These are phyloP conservation scores for Trypanosomatidae sp. DNA, from an alignment of 208 protist genomes.

Conservation along the genomic window DNA sequence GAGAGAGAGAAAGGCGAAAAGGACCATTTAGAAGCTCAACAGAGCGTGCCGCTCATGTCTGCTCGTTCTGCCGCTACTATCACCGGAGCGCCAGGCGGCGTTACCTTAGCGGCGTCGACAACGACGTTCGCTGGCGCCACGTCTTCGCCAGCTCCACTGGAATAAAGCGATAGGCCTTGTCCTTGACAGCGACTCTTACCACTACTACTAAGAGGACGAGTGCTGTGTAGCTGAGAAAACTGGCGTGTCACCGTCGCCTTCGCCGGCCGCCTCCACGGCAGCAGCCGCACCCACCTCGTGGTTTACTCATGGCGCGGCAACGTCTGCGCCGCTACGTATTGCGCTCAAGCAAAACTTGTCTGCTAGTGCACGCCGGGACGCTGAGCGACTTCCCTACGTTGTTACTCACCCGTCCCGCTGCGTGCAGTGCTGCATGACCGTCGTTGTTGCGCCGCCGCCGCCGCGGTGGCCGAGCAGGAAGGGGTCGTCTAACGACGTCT, in stretches of 20 bases:
- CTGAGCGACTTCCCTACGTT: conserved; percentile 23
- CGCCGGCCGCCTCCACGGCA: background rate
- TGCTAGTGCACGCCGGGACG: conserved; percentile 15
- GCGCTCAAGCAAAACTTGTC: conserved; percentile 28
- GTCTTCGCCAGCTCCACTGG: conserved; percentile 21
- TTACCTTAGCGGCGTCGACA: too few relatives aligned
- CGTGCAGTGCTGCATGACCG: conserved; percentile 15
- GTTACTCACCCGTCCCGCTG: conserved; percentile 20
- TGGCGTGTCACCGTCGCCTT: background rate
- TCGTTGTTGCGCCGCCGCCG: conserved; percentile 4
- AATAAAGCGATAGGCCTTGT: conserved; percentile 13
- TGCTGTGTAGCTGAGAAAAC: background rate
- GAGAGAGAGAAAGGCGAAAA: background rate
- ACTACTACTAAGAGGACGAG: conserved; percentile 9
- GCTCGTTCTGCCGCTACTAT: background rate
- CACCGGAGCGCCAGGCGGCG: background rate
- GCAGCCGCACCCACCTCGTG: background rate
- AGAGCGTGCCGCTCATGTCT: background rate
- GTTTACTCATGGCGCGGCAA: background rate
- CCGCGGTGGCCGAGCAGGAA: conserved; percentile 23
- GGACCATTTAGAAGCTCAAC: background rate
- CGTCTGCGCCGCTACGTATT: conserved; percentile 13
- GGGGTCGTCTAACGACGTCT: conserved; percentile 17
- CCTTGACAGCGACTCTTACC: conserved; percentile 31
- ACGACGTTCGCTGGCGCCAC: background rate